These are phyloP conservation scores for Reticulascus tulasneorum DNA, from an alignment of 2,329 filamentous ascomycete genomes.

Conservation along the genomic window DNA sequence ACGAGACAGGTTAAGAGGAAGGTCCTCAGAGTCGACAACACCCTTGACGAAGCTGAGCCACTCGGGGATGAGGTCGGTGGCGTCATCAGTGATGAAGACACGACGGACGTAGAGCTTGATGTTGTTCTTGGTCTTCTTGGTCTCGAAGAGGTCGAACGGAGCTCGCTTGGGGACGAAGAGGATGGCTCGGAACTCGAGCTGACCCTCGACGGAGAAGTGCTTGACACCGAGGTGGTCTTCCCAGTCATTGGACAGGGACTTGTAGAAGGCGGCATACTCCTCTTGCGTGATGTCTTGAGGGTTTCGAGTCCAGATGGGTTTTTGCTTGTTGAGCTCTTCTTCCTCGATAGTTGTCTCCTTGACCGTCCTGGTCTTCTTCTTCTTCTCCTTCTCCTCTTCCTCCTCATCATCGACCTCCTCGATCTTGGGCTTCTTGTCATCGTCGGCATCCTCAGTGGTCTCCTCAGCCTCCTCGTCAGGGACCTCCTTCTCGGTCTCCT, in stretches of 20 bases:
- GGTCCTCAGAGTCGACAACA: slow-evolving; percentile 99
- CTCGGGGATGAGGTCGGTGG: slow-evolving; percentile 97
- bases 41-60: slow-evolving; percentile 99
- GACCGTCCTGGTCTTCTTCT: slow-evolving; percentile 98
- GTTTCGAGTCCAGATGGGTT: slow-evolving; percentile 99
- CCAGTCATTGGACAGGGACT: slow-evolving; percentile 99
- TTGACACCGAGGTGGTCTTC: slow-evolving; percentile 99
- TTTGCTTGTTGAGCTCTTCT: slow-evolving; percentile 99
- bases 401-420: slow-evolving; percentile 89
- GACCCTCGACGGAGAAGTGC: slow-evolving; percentile 99
- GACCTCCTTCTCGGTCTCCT: slow-evolving; percentile 99
- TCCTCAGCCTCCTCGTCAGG: slow-evolving; percentile 90
- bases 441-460: slow-evolving; percentile 62
- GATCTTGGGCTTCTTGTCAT: slow-evolving; percentile 93
- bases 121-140: slow-evolving; percentile 99
- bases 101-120: slow-evolving; percentile 99
- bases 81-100: slow-evolving; percentile 99
- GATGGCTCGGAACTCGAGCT: slow-evolving; percentile 99
- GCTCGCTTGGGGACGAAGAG: slow-evolving; percentile 99
- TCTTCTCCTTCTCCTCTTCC: slow-evolving; percentile 83
- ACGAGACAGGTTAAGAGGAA: slow-evolving; percentile 98
- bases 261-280: slow-evolving; percentile 99
- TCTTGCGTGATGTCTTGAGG: slow-evolving; percentile 90
- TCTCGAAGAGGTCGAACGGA: slow-evolving; percentile 99
- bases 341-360: slow-evolving; percentile 99